Evolutionary conservation across 257 asterid genomes (phyloP).

Genomic region (Solanum sitiens): DNA sequence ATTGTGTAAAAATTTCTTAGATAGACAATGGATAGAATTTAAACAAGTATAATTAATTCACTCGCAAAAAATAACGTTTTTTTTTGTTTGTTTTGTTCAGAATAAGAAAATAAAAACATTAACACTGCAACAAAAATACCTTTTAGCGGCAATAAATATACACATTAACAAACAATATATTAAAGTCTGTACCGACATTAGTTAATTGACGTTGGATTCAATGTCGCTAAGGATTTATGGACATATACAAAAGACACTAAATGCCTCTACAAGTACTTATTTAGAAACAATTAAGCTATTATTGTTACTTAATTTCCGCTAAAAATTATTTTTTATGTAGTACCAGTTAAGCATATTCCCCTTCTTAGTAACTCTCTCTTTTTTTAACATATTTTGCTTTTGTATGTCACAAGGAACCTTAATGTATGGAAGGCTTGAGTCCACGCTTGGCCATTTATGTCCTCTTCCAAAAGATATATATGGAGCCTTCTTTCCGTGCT

Average conservation of each 20-base stretch:
- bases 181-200: fast-evolving
- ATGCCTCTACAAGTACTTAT: too few relatives aligned
- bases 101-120: background rate
- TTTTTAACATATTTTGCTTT: background rate
- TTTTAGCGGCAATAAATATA: too few relatives aligned
- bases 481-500: background rate
- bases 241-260: too few relatives aligned
- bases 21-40: background rate
- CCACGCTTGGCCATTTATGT: conserved; percentile 25
- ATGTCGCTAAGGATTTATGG: too few relatives aligned
- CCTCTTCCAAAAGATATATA: conserved; percentile 10
- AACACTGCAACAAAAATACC: background rate
- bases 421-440: conserved; percentile 28
- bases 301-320: too few relatives aligned
- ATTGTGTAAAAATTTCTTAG: background rate
- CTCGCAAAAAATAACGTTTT: background rate
- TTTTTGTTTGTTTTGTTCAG: background rate
- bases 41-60: background rate
- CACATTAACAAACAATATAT: too few relatives aligned
- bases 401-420: background rate
- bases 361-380: background rate
- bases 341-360: background rate
- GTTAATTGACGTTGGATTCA: too few relatives aligned
- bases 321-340: too few relatives aligned
- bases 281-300: background rate